A percentile compares a stretch with the other conserved stretches of the same genome.
These are phyloP conservation scores for Trametes villosa DNA, from an alignment of 768 basidiomycete species.

Conservation along the genomic window DNA sequence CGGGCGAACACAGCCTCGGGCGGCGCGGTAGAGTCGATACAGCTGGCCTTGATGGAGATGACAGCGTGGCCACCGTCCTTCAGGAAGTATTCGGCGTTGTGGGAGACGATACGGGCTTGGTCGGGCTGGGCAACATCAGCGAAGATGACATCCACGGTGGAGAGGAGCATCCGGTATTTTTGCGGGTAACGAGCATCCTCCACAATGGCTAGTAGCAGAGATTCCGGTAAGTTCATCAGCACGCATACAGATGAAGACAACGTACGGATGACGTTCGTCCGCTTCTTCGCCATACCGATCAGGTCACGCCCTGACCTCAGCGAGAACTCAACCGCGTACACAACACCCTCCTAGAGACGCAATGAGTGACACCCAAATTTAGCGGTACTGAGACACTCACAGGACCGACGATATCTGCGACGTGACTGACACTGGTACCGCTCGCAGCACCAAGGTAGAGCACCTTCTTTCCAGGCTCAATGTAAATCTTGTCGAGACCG, in stretches of 20 bases:
- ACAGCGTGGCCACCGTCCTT: constrained; percentile 92
- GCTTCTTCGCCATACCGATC: constrained; percentile 99
- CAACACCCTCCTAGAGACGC: constrained; percentile 77
- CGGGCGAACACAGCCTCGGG: constrained; percentile 88
- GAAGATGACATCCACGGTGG: constrained; percentile 96
- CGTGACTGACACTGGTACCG: constrained; percentile 98
- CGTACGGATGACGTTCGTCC: constrained; percentile 98
- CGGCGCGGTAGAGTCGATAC: constrained; percentile 95
- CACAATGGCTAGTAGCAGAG: constrained; percentile 60
- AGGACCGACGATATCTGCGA: constrained; percentile 97
- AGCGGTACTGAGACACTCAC: constrained; percentile 48
- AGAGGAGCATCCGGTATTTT: constrained; percentile 96
- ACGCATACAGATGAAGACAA: constrained; percentile 20
- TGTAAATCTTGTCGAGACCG: constrained; percentile 92
- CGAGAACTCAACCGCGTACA: constrained; percentile 99
- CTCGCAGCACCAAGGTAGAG: constrained; percentile 97
- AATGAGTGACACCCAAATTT: neutral
- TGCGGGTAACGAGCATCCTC: constrained; percentile 97
- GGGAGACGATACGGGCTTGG: constrained; percentile 94
- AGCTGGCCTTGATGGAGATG: constrained; percentile 99
- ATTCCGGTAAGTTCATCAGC: neutral
- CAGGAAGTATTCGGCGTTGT: constrained; percentile 94
- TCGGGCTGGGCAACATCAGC: constrained; percentile 99
- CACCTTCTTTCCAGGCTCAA: constrained; percentile 93
- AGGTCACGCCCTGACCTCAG: constrained; percentile 95